A percentile compares a stretch with the other conserved stretches of the same genome.
Evolutionary conservation across 2,329 filamentous ascomycete genomes (phyloP).

Genomic region (Aspergillus sp.): DNA sequence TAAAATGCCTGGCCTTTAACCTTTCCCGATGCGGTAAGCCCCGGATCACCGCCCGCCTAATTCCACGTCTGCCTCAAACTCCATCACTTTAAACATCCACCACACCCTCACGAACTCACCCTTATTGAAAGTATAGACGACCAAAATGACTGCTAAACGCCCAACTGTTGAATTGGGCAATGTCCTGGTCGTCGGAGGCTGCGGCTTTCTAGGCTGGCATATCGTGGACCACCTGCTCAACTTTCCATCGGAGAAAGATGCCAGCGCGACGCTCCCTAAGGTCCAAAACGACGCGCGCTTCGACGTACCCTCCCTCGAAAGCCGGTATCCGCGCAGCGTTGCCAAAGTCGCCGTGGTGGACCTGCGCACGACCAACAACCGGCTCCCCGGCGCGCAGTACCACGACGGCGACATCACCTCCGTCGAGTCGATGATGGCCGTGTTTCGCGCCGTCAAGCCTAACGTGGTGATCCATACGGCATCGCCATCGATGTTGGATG

Average conservation of each 20-base stretch:
- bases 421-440: conserved; percentile 48
- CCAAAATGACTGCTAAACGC: conserved; percentile 22
- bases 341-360: conserved; percentile 62
- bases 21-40: too few relatives aligned
- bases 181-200: conserved; percentile 73
- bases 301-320: conserved; percentile 28
- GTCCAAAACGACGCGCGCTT: conserved; percentile 29
- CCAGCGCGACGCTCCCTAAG: conserved; percentile 30
- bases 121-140: not conserved
- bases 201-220: conserved; percentile 76
- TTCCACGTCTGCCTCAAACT: not conserved
- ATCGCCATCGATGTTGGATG: conserved; percentile 52
- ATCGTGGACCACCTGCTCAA: conserved; percentile 65
- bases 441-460: conserved; percentile 61
- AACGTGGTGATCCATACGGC: conserved; percentile 89
- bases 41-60: too few relatives aligned
- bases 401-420: conserved; percentile 72
- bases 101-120: not conserved
- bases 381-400: conserved; percentile 55
- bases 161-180: conserved; percentile 49
- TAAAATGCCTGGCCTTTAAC: too few relatives aligned
- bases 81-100: not conserved
- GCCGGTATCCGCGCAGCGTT: conserved; percentile 35
- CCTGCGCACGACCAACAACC: conserved; percentile 62
- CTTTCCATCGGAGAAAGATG: conserved; percentile 43